A percentile compares a stretch with the other conserved stretches of the same genome.
These are phyloP conservation scores for Heritiera littoralis DNA, from an alignment of 345 rosid genomes.

Conservation along the genomic window DNA sequence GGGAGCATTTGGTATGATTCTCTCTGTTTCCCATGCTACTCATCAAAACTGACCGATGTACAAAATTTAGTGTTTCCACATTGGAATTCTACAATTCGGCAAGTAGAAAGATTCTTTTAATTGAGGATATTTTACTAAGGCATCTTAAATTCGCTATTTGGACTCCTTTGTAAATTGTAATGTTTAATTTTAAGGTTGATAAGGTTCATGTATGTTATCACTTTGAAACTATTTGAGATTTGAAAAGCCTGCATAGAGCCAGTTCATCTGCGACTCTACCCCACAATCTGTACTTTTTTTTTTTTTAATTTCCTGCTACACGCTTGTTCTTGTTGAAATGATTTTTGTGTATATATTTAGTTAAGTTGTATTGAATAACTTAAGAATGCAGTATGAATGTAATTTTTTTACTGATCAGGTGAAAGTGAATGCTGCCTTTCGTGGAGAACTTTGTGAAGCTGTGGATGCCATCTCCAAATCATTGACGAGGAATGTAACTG, in stretches of 20 bases:
- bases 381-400: background rate
- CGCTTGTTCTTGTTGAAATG: background rate
- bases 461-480: conserved; percentile 30
- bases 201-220: background rate
- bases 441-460: conserved; percentile 27
- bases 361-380: background rate
- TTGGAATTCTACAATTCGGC: background rate
- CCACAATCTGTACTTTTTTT: background rate
- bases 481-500: conserved; percentile 31
- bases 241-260: conserved; percentile 6
- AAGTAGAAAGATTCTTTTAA: background rate
- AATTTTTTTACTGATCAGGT: conserved; percentile 30
- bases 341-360: background rate
- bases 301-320: background rate
- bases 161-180: background rate
- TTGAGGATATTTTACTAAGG: background rate
- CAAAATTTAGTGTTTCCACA: conserved; percentile 4
- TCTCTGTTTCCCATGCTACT: conserved; percentile 17
- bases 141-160: background rate
- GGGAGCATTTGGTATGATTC: conserved; percentile 50
- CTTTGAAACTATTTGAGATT: background rate
- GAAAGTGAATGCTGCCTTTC: conserved; percentile 20
- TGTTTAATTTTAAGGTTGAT: background rate
- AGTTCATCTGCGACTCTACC: background rate
- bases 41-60: conserved; percentile 1